Evolutionary conservation across 345 rosid species (phyloP), one percentile per base, ranked within the genome.

Genomic region (Erucastrum elatum): DNA sequence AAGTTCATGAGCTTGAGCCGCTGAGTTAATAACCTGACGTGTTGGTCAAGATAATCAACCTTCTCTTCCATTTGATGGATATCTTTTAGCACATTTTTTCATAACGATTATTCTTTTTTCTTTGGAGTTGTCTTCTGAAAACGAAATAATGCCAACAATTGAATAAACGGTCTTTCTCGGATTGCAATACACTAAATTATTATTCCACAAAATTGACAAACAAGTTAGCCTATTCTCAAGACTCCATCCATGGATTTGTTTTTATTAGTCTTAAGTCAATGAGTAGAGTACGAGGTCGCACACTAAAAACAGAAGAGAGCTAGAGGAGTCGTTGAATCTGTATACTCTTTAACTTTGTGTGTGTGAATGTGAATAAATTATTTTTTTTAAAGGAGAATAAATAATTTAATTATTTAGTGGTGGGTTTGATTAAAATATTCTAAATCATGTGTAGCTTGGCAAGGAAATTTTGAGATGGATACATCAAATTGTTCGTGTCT

Each of bases 1-100:
- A 89, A 84, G 56, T 76, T 82, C 65, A 67, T 51, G 58, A 58
- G 65, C 65, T 74, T 5, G 70, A 73, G 12, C 56, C 74, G 60
- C 70, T 66, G 44, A 78, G 72, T 30, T 60, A 4, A 25, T 11
- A 15, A 61, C 49, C 16, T 65, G 26, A 21, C 64, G 13, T 25
- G 34, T 41, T 66, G 66, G 71, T 53, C 76, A 61, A 61, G 35
- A 53, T 16, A 49, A 26, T 9, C 75, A 60, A 2, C 30, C 55
- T 49, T 77, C 69, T 49, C 64, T 68, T 9, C 27, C n/a, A 60
- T 60, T 68, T 75, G 60, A 58, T 66, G 67, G 60, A 25, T 15
- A 61, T 33, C 75, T 62, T 62, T 68, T 30, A 5, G 37, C 27
- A 68, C 25, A 9, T 10, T 63, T 58, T n/a, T 39, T 25, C 46